These are phyloP conservation scores for Boletus sensibilis DNA, from an alignment of 768 basidiomycete genomes.

Conservation along the genomic window DNA sequence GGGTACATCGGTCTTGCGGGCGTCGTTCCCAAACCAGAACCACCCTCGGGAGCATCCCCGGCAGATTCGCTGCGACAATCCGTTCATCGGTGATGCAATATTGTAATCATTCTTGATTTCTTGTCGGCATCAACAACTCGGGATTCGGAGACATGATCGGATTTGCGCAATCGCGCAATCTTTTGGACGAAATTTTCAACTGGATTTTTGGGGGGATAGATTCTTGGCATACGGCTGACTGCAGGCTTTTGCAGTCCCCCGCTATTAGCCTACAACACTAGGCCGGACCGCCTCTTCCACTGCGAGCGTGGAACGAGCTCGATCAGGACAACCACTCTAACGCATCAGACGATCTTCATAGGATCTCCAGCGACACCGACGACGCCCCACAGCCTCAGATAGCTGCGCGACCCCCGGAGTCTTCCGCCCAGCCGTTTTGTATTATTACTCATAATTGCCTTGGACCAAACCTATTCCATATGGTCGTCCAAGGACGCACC, in stretches of 20 bases:
- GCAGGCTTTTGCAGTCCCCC: constrained; percentile 12
- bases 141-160: constrained; percentile 24
- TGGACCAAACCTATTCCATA: constrained; percentile 20
- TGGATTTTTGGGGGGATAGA: constrained; percentile 19
- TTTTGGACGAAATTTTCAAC: constrained; percentile 30
- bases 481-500: constrained; percentile 23
- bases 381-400: constrained; percentile 16
- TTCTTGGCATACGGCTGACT: constrained; percentile 18
- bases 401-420: constrained; percentile 15
- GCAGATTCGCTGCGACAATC: constrained; percentile 33
- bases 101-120: constrained; percentile 22
- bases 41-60: constrained; percentile 31
- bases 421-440: constrained; percentile 22
- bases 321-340: constrained; percentile 18
- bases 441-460: constrained; percentile 38
- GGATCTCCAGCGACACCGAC: constrained; percentile 24
- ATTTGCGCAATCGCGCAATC: constrained; percentile 24
- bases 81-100: constrained; percentile 30
- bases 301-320: constrained; percentile 24
- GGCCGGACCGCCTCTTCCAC: constrained; percentile 15
- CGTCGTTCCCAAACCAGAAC: constrained; percentile 67
- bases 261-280: constrained; percentile 6
- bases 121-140: constrained; percentile 31
- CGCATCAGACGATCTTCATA: constrained; percentile 24
- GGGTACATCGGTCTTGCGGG: constrained; percentile 72